These are phyloP conservation scores for Saussurea involucrata DNA, from an alignment of 129 eudicot species.

Conservation along the genomic window DNA sequence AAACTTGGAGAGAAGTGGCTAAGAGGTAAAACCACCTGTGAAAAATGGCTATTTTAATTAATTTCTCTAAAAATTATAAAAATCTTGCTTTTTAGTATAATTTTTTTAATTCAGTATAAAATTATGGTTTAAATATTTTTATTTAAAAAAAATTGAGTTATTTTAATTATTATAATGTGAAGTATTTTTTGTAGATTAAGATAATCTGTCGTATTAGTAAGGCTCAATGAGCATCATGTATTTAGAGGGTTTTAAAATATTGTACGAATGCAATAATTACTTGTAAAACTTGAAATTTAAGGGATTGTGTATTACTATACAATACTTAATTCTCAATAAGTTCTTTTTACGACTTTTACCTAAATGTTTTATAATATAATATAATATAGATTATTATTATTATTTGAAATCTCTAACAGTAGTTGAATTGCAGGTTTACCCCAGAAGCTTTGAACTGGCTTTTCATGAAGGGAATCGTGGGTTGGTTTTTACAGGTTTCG, in stretches of 20 bases:
- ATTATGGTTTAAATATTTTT: no score
- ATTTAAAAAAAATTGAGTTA: no score
- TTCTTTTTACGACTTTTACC: neutral
- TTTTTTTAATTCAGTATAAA: no score
- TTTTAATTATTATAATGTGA: no score
- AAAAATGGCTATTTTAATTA: no score
- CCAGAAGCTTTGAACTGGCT: constrained; percentile 68
- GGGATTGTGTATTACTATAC: neutral
- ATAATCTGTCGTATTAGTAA: no score
- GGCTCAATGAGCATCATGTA: no score
- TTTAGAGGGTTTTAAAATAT: no score
- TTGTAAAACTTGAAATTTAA: neutral
- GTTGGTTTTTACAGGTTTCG: constrained; percentile 56
- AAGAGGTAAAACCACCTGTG: no score
- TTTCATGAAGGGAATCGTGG: constrained; percentile 56
- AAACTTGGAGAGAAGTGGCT: no score
- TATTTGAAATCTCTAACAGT: neutral
- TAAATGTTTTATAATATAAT: neutral
- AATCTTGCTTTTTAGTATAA: neutral
- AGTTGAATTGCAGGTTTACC: constrained; percentile 43
- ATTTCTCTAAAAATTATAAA: no score
- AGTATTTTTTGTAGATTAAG: no score
- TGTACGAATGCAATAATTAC: neutral
- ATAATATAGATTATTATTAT: neutral
- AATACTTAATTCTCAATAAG: neutral